phyloP scores from a whole-genome alignment of 176 grass and related monocot genomes.

The Musa troglodytarum region DNA sequence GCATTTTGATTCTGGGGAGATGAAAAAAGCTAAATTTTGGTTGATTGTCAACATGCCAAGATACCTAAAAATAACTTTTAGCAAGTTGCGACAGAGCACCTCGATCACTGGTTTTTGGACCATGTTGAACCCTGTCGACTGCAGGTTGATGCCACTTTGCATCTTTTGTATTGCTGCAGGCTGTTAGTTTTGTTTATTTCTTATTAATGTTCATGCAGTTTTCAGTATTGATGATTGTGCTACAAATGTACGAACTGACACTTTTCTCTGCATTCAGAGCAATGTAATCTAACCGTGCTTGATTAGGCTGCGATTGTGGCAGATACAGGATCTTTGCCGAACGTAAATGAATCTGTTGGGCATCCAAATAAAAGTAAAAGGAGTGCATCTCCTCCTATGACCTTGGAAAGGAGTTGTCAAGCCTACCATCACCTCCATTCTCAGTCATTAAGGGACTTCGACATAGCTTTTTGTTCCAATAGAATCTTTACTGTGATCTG shows the following conservation, averaged over 20 bases:
- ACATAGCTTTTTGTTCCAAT: background rate
- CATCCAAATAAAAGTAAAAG: constrained; percentile 6
- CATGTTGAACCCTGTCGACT: background rate
- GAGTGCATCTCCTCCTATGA: constrained; percentile 11
- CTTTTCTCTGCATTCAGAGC: too few species aligned
- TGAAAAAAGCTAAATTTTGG: background rate
- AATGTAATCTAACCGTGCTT: background rate
- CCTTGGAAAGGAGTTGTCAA: background rate
- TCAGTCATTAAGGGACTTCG: too few species aligned
- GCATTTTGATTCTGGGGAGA: too few species aligned
- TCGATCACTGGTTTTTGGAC: constrained; percentile 1
- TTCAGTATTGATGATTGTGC: too few species aligned
- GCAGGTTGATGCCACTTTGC: background rate
- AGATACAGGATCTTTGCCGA: background rate
- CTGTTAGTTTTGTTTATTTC: too few species aligned
- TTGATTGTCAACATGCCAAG: background rate
- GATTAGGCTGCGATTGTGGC: background rate
- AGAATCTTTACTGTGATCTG: background rate
- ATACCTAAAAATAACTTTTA: background rate
- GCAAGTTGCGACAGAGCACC: background rate
- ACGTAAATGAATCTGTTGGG: background rate
- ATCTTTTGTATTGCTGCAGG: background rate
- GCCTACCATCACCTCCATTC: background rate
- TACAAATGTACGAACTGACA: too few species aligned
- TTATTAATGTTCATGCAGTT: too few species aligned